Evolutionary conservation across 805 yeast species (phyloP), one percentile per base, ranked within the genome.

Genomic region (Yarrowia deformans): DNA sequence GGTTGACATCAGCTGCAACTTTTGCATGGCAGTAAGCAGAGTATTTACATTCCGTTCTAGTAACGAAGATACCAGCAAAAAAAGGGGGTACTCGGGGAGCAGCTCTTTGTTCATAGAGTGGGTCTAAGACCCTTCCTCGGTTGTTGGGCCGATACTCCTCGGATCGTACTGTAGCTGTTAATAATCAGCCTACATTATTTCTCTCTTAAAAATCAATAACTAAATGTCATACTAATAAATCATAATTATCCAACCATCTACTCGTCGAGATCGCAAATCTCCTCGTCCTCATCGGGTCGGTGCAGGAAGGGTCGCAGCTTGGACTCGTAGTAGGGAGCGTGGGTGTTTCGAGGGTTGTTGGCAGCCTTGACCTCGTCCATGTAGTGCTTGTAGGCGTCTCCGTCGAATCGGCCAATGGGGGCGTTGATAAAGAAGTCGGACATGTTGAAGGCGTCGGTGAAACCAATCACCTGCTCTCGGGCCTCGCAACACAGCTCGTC

Each of bases 341-440:
- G 86, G 71, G 85, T 81, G 14, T 77, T 77, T 37, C 72, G 67
- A 35, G 74, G 73, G 76, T 18, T 88, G 63, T 80, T 76, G n/a
- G 88, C 86, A 68, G 87, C 87, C 74, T 85, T 86, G 70, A 88
- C 89, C 69, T 81, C 81, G 32, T 76, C 79, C 76, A 88, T 89
- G 80, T 92, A 92, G 77, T 90, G 87, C 76, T 88, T 87, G 80
- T 92, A 93, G 69, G 91, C 88, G 77, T 93, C 88, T 70, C 97
- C 97, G 74, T 90, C 87, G 78, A 84, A 88, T 69, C 83, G 84
- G 56, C 97, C 98, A 70, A 93, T 84, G 5, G 95, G 88, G 0
- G 97, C 87, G 77, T 92, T 90, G 75, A 93, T 84, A 80, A 90
- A 85, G 77, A 84, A 89, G 80, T 93, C 97, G 50, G 91, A 87